Conservation (phyloP, 2,329 filamentous ascomycete genomes). For the Calonectria honghensis region DNA sequence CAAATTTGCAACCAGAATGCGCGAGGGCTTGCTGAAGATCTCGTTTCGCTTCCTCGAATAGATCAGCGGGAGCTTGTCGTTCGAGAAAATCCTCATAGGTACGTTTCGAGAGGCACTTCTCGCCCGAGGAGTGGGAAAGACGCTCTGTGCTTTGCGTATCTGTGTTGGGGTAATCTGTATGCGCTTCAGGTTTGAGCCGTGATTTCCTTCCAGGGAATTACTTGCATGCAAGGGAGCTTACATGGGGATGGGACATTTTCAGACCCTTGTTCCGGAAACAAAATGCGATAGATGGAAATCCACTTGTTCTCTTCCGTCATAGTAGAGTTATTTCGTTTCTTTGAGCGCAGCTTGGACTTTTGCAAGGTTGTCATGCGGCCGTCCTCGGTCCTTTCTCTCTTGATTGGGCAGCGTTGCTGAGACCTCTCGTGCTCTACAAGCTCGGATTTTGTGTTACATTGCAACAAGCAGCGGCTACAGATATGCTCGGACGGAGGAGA, state of each 20-base stretch:
- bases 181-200: neutral
- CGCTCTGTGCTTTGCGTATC: neutral
- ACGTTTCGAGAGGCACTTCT: neutral
- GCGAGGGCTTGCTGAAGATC: neutral
- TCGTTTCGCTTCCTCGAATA: neutral
- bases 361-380: neutral
- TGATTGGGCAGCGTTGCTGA: neutral
- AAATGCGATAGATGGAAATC: neutral
- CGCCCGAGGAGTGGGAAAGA: neutral
- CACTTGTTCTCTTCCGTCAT: neutral
- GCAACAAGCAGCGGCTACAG: neutral
- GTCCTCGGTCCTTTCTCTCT: neutral
- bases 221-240: neutral
- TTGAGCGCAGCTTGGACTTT: neutral
- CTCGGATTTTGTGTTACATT: neutral
- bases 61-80: neutral
- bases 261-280: neutral
- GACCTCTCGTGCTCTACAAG: neutral
- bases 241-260: neutral
- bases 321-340: neutral
- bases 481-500: neutral
- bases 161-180: neutral
- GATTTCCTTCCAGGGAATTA: too few relatives aligned
- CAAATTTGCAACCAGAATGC: neutral
- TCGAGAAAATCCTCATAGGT: conserved; percentile 3